Conservation (phyloP, 2,329 filamentous ascomycete genomes). For the Fusarium secorum region DNA sequence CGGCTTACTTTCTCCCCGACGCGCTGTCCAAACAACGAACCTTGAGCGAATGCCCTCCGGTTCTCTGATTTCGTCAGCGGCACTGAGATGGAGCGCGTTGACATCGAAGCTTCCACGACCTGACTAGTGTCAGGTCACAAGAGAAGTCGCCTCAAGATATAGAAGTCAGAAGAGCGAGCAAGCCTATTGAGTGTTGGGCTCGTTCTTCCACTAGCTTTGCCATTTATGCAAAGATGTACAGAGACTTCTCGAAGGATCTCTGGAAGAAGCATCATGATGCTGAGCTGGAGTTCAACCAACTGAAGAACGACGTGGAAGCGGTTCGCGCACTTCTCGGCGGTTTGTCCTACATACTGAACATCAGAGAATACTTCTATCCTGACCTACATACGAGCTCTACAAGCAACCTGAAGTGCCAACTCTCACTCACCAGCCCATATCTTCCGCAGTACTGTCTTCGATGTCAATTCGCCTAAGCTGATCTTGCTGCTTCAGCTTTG, state of each 20-base stretch:
- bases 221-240: background rate
- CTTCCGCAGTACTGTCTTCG: no score
- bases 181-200: background rate
- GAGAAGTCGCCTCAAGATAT: rapidly evolving
- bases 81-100: background rate
- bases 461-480: no score
- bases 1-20: no score
- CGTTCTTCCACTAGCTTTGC: background rate
- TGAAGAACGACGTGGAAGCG: no score
- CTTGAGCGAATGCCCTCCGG: rapidly evolving
- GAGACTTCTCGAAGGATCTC: background rate
- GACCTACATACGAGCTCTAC: no score
- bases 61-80: background rate
- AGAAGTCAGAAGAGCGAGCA: background rate
- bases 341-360: no score
- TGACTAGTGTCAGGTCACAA: background rate
- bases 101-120: background rate
- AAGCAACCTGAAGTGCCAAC: no score
- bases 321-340: background rate
- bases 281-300: background rate
- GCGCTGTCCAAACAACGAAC: background rate
- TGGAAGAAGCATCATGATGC: background rate
- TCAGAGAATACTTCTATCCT: no score
- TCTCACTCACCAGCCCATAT: no score
- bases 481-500: background rate